Evolutionary conservation across 306 rosid genomes (phyloP).

Genomic region (Chamaecrista fasciculata): DNA sequence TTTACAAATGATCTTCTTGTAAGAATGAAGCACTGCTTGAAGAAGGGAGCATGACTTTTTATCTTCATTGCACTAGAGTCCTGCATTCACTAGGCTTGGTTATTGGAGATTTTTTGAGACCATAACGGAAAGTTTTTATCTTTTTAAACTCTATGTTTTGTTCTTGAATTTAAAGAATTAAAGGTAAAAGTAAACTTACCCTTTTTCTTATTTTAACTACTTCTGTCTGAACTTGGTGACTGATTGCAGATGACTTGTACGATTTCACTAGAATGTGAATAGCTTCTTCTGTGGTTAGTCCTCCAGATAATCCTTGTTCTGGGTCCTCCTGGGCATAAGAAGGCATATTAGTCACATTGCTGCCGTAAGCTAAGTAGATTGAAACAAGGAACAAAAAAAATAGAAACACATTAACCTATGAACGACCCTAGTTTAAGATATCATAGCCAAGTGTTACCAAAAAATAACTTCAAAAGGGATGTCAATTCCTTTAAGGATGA

Average conservation of each 20-base stretch:
- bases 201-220: constrained; percentile 21
- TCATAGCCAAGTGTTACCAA: not conserved
- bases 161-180: too few relatives aligned
- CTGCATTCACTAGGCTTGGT: not conserved
- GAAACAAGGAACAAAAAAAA: not conserved
- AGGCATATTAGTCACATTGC: not conserved
- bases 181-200: constrained; percentile 14
- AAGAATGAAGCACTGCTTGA: constrained; percentile 40
- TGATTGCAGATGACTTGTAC: constrained; percentile 25
- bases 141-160: not conserved
- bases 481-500: too few relatives aligned
- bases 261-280: constrained; percentile 30
- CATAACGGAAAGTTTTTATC: not conserved
- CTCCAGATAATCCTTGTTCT: constrained; percentile 28
- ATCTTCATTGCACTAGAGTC: constrained; percentile 18
- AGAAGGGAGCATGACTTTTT: constrained; percentile 41
- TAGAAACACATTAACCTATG: not conserved
- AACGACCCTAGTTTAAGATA: not conserved
- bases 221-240: constrained; percentile 25
- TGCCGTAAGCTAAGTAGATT: not conserved
- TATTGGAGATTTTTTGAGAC: not conserved
- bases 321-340: constrained; percentile 27
- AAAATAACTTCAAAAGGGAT: too few relatives aligned
- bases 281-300: constrained; percentile 32
- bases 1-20: constrained; percentile 52